These are phyloP conservation scores for Camellia granthamiana DNA, from an alignment of 148 eudicot species.

Conservation along the genomic window DNA sequence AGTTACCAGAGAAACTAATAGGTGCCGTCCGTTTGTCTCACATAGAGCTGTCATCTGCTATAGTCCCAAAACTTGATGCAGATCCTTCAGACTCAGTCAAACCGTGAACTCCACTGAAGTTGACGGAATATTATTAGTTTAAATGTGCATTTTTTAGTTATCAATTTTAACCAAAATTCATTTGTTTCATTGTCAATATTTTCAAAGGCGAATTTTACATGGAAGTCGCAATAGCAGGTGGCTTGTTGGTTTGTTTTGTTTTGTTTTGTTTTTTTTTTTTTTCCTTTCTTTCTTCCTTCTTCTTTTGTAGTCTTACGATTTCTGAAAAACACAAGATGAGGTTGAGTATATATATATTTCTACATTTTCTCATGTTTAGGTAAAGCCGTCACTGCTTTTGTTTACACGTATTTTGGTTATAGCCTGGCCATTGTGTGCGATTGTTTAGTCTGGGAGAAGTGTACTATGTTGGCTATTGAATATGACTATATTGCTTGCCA, in stretches of 20 bases:
- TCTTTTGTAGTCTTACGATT: not conserved
- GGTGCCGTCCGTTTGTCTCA: conserved; percentile 93
- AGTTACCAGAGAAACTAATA: conserved; percentile 86
- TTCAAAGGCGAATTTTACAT: not conserved
- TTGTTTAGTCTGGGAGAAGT: no score
- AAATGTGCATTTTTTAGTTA: not conserved
- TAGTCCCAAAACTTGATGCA: conserved; percentile 70
- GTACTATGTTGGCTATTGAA: no score
- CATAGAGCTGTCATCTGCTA: conserved; percentile 78
- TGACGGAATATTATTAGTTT: not conserved
- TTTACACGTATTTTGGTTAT: not conserved
- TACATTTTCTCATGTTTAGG: not conserved
- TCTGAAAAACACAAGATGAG: not conserved
- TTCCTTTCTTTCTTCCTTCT: not conserved
- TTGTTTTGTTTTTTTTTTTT: not conserved
- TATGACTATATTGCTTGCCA: no score
- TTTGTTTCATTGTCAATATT: not conserved
- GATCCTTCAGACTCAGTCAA: conserved; percentile 36
- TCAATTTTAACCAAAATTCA: conserved; percentile 1
- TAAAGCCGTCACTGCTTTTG: not conserved
- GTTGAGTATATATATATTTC: not conserved
- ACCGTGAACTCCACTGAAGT: not conserved
- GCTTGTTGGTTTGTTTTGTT: no score
- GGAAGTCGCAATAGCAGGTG: not conserved
- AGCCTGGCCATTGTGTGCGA: no score